Evolutionary conservation across 2,329 filamentous ascomycete genomes (phyloP).

Genomic region (Xylaria arbuscula): DNA sequence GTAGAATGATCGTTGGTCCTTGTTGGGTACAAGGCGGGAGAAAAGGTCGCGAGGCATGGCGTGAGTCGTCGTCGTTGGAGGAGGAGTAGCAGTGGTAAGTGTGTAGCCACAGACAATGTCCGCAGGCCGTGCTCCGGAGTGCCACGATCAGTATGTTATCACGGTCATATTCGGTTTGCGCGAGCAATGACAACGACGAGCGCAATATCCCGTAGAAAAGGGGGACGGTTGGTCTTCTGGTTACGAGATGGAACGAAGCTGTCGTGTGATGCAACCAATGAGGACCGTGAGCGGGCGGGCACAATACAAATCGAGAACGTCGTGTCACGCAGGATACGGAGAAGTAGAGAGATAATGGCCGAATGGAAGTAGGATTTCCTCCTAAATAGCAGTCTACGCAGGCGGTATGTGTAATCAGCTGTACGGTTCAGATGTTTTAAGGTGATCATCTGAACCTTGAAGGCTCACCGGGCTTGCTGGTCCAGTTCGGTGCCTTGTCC

Average conservation of each 20-base stretch:
- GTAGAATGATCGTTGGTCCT: slow-evolving; percentile 60
- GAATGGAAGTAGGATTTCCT: neutral
- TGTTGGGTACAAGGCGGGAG: slow-evolving; percentile 55
- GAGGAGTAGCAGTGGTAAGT: slow-evolving; percentile 1
- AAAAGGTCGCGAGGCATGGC: slow-evolving; percentile 62
- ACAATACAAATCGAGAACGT: neutral
- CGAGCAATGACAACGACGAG: neutral
- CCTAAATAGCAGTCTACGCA: slow-evolving; percentile 3
- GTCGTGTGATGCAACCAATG: slow-evolving; percentile 14
- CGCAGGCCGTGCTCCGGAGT: slow-evolving; percentile 17
- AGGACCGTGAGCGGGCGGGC: neutral
- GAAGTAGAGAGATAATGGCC: neutral
- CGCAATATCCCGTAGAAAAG: neutral
- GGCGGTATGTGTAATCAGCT: slow-evolving; percentile 7
- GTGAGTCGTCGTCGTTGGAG: slow-evolving; percentile 5
- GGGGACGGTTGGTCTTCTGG: neutral
- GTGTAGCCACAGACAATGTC: slow-evolving; percentile 7
- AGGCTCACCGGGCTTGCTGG: slow-evolving; percentile 30
- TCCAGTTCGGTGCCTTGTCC: slow-evolving; percentile 2
- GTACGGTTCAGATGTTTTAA: neutral
- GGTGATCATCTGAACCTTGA: slow-evolving; percentile 41
- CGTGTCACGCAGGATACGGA: neutral
- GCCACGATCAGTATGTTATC: slow-evolving; percentile 16
- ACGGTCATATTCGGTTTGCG: slow-evolving; percentile 24
- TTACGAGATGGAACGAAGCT: slow-evolving; percentile 5